Evolutionary conservation across 2,329 filamentous ascomycete species (phyloP), one percentile per base, ranked within the genome.

Genomic region (Colletotrichum cordylinicola): DNA sequence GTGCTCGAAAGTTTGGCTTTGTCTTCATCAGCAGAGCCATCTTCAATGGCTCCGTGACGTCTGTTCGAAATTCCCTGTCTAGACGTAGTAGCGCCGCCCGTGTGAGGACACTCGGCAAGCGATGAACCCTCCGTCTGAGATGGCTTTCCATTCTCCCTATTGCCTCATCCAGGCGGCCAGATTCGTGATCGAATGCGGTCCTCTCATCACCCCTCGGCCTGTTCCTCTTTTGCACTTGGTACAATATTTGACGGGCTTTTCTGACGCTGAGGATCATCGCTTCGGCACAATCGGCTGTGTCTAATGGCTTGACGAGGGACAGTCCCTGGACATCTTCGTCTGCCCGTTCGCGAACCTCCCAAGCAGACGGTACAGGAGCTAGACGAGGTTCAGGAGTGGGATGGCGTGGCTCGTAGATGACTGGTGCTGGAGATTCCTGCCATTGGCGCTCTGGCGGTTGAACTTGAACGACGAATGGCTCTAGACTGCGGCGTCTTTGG

Each of bases 71-170:
- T 2, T 43, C 18, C 2, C 0, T 12, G 1, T n/a, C 39, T 9
- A n/a, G 39, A 0, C 18, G 39, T 12, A 43, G 8, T 6, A 43
- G 3, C 2, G 2, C 39, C 39, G 39, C 1, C 6, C 18, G 9
- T 1, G 5, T 6, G 18, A 43, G 39, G 0, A n/a, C 1, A 43
- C 10, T 2, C 18, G 39, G 18, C 39, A 10, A 43, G 1, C 16
- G 9, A 0, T 10, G 18, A 1, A 1, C 3, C 39, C 9, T 18
- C 6, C 39, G 4, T 43, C 9, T 43, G 9, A 43, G 39, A n/a
- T 43, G 39, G 9, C 39, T 12, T 10, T 43, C 39, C 16, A 43
- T n/a, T n/a, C 39, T 43, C 4, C 39, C 18, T 9, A 43, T n/a
- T 4, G 39, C 39, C 2, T 43, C 18, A 43, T 43, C 39, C 4